These are phyloP conservation scores for Cornus florida DNA, from an alignment of 148 eudicot species.

Conservation along the genomic window DNA sequence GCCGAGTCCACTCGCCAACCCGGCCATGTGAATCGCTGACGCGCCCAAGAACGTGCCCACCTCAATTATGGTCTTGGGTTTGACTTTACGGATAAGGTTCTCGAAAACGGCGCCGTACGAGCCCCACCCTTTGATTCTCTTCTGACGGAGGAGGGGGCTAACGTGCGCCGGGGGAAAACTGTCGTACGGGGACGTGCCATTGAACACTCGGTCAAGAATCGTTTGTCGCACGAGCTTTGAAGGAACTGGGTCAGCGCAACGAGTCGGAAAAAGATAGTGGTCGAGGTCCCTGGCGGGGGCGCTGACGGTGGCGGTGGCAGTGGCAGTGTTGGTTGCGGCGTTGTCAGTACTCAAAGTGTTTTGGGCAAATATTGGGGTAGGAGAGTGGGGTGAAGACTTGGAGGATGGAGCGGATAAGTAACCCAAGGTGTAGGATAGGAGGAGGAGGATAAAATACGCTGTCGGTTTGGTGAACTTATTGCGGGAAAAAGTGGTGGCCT, in stretches of 20 bases:
- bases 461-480: conserved; percentile 19
- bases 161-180: conserved; percentile 60
- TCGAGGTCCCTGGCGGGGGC: background rate
- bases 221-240: conserved; percentile 34
- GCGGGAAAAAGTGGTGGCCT: background rate
- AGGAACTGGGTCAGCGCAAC: conserved; percentile 34
- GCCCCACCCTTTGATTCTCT: conserved; percentile 66
- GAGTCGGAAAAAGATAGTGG: conserved; percentile 39
- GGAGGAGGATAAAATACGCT: conserved; percentile 21
- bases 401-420: conserved; percentile 33
- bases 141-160: conserved; percentile 25
- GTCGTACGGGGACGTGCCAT: conserved; percentile 57
- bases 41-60: conserved; percentile 78
- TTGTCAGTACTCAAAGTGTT: background rate
- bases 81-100: conserved; percentile 43
- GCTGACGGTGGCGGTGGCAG: background rate
- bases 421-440: conserved; percentile 42
- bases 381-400: background rate
- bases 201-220: conserved; percentile 42
- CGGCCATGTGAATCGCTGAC: conserved; percentile 75
- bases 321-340: conserved; percentile 9
- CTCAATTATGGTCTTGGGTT: conserved; percentile 57
- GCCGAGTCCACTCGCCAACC: conserved; percentile 43
- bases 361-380: background rate
- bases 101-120: conserved; percentile 66